phyloP scores from a whole-genome alignment of 176 grass and related monocot genomes.

The Bolboschoenus planiculmis region DNA sequence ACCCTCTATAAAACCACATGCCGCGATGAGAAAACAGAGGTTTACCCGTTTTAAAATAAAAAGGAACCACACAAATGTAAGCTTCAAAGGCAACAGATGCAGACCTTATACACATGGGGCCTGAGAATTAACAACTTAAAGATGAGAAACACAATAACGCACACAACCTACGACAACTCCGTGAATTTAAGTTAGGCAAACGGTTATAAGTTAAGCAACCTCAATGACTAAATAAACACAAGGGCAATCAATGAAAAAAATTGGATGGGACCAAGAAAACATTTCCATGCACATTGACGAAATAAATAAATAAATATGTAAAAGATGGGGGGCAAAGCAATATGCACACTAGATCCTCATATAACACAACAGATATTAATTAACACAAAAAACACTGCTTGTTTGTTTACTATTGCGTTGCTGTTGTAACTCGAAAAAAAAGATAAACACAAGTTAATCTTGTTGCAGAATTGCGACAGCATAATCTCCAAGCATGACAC shows the following conservation, averaged over 20 bases:
- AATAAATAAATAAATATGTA: not conserved
- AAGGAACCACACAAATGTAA: too few species aligned
- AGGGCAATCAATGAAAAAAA: not conserved
- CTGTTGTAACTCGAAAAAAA: not conserved
- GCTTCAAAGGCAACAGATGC: too few species aligned
- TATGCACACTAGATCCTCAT: conserved; percentile 1
- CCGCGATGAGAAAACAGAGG: too few species aligned
- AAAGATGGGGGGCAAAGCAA: not conserved
- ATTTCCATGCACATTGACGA: not conserved
- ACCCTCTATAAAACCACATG: too few species aligned
- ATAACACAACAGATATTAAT: not conserved
- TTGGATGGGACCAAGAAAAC: not conserved
- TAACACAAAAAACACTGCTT: conserved; percentile 9
- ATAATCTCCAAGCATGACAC: not conserved
- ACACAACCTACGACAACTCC: too few species aligned
- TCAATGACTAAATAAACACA: not conserved
- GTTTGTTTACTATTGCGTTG: not conserved
- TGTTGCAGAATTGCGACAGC: not conserved
- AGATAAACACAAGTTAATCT: not conserved
- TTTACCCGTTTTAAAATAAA: too few species aligned
- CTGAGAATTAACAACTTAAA: too few species aligned
- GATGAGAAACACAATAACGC: too few species aligned
- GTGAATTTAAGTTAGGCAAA: too few species aligned
- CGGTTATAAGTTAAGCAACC: too few species aligned
- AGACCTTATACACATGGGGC: too few species aligned